A percentile compares a stretch with the other conserved stretches of the same genome.
Evolutionary conservation across 176 grass and related monocot genomes (phyloP).

Genomic region (Tillandsia fasciculata): DNA sequence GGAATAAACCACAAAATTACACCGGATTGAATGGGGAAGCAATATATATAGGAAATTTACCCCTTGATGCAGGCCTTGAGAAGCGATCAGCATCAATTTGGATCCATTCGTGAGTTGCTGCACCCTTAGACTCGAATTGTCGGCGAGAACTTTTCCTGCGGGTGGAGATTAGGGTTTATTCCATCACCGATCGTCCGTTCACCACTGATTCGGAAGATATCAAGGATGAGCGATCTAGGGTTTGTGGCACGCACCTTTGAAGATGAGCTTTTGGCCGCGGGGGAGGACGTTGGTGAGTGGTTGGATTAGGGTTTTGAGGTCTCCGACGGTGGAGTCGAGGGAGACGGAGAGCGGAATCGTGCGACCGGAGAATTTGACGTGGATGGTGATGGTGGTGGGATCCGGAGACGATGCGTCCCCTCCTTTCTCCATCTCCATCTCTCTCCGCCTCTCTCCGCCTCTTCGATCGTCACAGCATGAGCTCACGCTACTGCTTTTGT

Average conservation of each 20-base stretch:
- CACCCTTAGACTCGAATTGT: constrained; percentile 42
- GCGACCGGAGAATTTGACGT: constrained; percentile 82
- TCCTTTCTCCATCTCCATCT: constrained; percentile 2
- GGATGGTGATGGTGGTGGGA: constrained; percentile 41
- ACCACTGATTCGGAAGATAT: no score
- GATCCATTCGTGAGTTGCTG: constrained; percentile 50
- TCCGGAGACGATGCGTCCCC: neutral
- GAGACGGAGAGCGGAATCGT: constrained; percentile 51
- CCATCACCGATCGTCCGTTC: no score
- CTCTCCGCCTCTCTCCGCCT: neutral
- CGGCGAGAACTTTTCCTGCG: constrained; percentile 67
- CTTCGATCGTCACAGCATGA: no score
- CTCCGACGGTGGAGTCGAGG: constrained; percentile 23
- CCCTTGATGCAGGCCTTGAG: constrained; percentile 89
- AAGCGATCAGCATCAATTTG: constrained; percentile 86
- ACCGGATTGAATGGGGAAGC: neutral
- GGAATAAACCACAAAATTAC: neutral
- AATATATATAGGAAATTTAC: constrained; percentile 36
- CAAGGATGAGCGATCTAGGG: constrained; percentile 4
- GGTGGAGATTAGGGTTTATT: neutral
- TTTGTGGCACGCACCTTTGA: constrained; percentile 50
- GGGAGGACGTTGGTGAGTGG: constrained; percentile 90
- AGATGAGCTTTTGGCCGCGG: constrained; percentile 92
- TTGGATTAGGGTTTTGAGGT: constrained; percentile 80
- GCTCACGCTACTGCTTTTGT: no score